Base-by-base conservation (phyloP, 1,284 basidiomycete genomes). In the Inonotus obliquus region DNA sequence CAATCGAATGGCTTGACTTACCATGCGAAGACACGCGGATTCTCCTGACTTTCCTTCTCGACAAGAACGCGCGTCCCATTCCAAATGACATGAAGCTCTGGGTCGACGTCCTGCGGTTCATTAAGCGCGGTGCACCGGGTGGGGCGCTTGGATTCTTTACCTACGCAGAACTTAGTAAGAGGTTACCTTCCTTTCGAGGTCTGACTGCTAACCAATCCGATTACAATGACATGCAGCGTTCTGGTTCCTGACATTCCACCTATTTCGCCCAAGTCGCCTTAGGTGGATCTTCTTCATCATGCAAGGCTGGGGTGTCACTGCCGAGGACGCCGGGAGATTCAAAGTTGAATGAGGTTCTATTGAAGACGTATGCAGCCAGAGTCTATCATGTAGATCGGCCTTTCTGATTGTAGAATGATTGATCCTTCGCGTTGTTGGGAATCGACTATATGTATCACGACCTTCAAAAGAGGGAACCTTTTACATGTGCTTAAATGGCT, bases 111-210 rank as follows among this genome's bases (percentile, higher is more conserved):
- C 73, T 85, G 44, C 76, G 80, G n/a, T 84, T 79, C 71, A 68
- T 86, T 69, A 87, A 87, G 71, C 74, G 76, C 11, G 78, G 78
- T 39, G 81, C 82, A 1, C 75, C 75, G 0, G 82, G 81, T 7
- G 82, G 83, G 23, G 79, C 79, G 6, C 74, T 86, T 6, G 79
- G 80, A 21, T 86, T 86, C 74, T 86, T 87, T 75, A 85, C 84
- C 3, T 86, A 86, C 70, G 79, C 79, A 73, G 84, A 86, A 66
- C 76, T 86, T 35, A 78, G 79, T 80, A 60, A 62, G 78, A 76
- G 9, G 7, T 35, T 44, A 17, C 41, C 52, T 44, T 54, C 57
- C n/a, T 10, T 47, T 47, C 29, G 11, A 37, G 1, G 57, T 19
- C 25, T 1, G 25, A 52, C 35, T 41, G 67, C 39, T 62, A 32